Evolutionary conservation across 2,329 filamentous ascomycete genomes (phyloP).

Genomic region (Xylariales sp.): DNA sequence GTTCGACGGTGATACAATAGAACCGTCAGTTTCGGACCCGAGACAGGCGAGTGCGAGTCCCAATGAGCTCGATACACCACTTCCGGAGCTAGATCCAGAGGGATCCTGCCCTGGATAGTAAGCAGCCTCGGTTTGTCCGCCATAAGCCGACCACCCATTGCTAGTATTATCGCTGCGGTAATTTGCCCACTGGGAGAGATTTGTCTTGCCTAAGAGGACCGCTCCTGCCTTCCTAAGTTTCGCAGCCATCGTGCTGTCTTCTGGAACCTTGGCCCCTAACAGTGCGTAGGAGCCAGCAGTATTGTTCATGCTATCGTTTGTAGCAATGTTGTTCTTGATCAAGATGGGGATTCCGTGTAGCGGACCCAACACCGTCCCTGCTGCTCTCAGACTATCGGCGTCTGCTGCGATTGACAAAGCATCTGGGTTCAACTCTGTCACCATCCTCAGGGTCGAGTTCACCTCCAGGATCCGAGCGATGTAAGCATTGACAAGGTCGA

Average conservation of each 20-base stretch:
- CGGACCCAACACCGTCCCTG: conserved; percentile 30
- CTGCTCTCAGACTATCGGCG: conserved; percentile 26
- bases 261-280: conserved; percentile 49
- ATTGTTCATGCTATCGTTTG: conserved; percentile 57
- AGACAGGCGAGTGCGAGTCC: conserved; percentile 55
- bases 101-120: conserved; percentile 61
- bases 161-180: conserved; percentile 51
- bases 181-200: conserved; percentile 62
- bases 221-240: conserved; percentile 58
- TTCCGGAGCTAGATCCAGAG: conserved; percentile 56
- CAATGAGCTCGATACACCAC: conserved; percentile 53
- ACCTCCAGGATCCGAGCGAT: conserved; percentile 29
- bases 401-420: conserved; percentile 32
- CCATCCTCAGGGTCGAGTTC: conserved; percentile 26
- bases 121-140: conserved; percentile 57
- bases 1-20: conserved; percentile 50
- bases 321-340: conserved; percentile 65
- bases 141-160: conserved; percentile 61
- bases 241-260: conserved; percentile 53
- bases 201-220: conserved; percentile 63
- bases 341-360: conserved; percentile 62
- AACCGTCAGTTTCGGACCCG: conserved; percentile 61
- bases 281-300: conserved; percentile 60
- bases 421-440: conserved; percentile 33
- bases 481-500: conserved; percentile 28